Evolutionary conservation across 257 asterid species (phyloP).

Genomic region (Anisodus acutangulus): DNA sequence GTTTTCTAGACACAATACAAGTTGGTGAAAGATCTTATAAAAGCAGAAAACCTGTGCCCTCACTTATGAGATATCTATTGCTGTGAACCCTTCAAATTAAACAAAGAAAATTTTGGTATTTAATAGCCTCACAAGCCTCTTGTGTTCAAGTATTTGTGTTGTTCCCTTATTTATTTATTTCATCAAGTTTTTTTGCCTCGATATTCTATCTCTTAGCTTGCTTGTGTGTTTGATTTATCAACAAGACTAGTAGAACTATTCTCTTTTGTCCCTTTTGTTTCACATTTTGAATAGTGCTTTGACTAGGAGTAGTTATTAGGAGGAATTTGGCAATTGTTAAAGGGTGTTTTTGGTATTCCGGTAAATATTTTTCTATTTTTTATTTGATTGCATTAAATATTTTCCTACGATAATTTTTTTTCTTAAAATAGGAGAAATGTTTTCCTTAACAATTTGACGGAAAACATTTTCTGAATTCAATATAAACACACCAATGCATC

Average conservation of each 20-base stretch:
- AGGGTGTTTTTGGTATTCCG: no score
- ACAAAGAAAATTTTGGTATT: slow-evolving; percentile 28
- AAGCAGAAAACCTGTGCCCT: slow-evolving; percentile 32
- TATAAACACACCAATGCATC: no score
- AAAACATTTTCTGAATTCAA: no score
- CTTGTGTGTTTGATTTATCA: not conserved
- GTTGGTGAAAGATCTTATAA: not conserved
- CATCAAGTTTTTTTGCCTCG: not conserved
- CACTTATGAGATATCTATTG: slow-evolving; percentile 32
- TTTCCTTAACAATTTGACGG: no score
- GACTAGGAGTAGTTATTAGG: not conserved
- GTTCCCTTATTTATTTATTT: slow-evolving; percentile 15
- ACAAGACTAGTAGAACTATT: not conserved
- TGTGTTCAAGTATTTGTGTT: slow-evolving; percentile 13
- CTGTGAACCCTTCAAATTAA: slow-evolving; percentile 27
- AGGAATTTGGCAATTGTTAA: no score
- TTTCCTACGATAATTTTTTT: no score
- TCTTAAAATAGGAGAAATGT: no score
- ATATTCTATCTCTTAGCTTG: not conserved
- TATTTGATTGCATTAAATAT: no score
- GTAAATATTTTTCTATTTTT: no score
- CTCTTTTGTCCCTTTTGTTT: not conserved
- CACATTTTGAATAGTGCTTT: slow-evolving; percentile 2
- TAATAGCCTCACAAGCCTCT: slow-evolving; percentile 13
- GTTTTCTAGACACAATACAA: not conserved